Evolutionary conservation across 495 filamentous ascomycete genomes (phyloP).

Genomic region (Massariosphaeria phaeospora): DNA sequence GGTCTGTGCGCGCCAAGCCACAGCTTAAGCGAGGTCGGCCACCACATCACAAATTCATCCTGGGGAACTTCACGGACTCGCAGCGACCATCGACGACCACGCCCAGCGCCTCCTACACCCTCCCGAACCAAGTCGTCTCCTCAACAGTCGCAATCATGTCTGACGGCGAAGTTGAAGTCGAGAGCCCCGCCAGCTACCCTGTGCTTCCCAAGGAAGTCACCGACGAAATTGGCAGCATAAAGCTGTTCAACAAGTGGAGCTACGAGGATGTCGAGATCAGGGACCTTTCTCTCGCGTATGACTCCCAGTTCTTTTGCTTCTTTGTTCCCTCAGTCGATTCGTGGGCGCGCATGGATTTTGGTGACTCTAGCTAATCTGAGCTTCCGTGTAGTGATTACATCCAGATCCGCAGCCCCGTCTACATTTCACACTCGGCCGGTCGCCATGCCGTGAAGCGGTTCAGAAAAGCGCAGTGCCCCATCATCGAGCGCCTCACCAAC

Average conservation of each 20-base stretch:
- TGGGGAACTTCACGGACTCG: slow-evolving; percentile 2
- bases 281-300: slow-evolving; percentile 99
- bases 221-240: slow-evolving; percentile 84
- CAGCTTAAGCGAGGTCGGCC: slow-evolving; percentile 9
- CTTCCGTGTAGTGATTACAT: slow-evolving; percentile 87
- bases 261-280: slow-evolving; percentile 99
- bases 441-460: slow-evolving; percentile 99
- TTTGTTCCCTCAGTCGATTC: too few species aligned
- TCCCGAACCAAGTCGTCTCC: slow-evolving; percentile 19
- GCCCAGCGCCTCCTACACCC: neutral
- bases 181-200: slow-evolving; percentile 62
- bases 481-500: slow-evolving; percentile 99
- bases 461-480: slow-evolving; percentile 99
- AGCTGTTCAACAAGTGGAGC: slow-evolving; percentile 96
- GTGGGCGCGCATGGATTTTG: too few species aligned
- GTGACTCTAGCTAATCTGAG: slow-evolving; percentile 35
- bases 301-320: slow-evolving; percentile 3
- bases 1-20: neutral
- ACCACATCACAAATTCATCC: slow-evolving; percentile 8
- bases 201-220: slow-evolving; percentile 94
- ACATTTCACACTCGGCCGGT: slow-evolving; percentile 96
- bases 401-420: slow-evolving; percentile 97
- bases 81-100: slow-evolving; percentile 16
- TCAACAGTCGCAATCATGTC: slow-evolving; percentile 51
- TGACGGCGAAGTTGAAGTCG: slow-evolving; percentile 95